Evolutionary conservation across 2,329 filamentous ascomycete genomes (phyloP), one percentile per base, ranked within the genome.

Genomic region (Pseudohalonectria lignicola): DNA sequence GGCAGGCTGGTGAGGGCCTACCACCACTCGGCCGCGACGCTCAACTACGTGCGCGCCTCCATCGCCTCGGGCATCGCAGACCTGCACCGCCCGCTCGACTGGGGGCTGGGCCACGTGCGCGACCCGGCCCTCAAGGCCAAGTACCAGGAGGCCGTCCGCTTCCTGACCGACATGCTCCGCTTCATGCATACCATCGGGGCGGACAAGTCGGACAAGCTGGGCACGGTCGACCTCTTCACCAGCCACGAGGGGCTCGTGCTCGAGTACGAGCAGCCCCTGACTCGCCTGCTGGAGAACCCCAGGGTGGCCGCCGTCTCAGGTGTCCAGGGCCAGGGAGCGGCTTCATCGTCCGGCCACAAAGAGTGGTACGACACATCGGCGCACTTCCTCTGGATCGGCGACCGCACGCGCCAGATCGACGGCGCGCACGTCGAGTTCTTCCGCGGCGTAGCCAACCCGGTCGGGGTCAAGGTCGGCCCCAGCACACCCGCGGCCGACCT

Each of bases 381-480:
- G 0, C 92, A 98, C 57, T 96, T 98, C 66, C 74, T 98, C 57
- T 98, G 92, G 92, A 93, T 98, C 50, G 92, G 92, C 39, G 92
- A 98, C 60, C 84, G 92, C 47, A 98, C 92, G 2, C 78, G 92
- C 34, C 90, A 96, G 61, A 76, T 95, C 33, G 83, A 92, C 54
- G 86, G 90, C 49, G 90, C 83, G 0, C 92, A 98, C 60, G 83
- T 98, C 44, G 92, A 98, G 62, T 98, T 93, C 69, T 94, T 96
- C 73, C 82, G 92, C 33, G 92, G 92, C 41, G 82, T 98, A 47
- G 82, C 86, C 51, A 98, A 98, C 63, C 92, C 92, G 1, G 86
- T 98, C 49, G 92, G 92, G 44, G 81, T 98, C 61, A 98, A 98
- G 61, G 84, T 98, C 41, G 92, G 92, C 0, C 92, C 92, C 8